Evolutionary conservation across 495 filamentous ascomycete genomes (phyloP).

Genomic region (Daldinia concentrica): DNA sequence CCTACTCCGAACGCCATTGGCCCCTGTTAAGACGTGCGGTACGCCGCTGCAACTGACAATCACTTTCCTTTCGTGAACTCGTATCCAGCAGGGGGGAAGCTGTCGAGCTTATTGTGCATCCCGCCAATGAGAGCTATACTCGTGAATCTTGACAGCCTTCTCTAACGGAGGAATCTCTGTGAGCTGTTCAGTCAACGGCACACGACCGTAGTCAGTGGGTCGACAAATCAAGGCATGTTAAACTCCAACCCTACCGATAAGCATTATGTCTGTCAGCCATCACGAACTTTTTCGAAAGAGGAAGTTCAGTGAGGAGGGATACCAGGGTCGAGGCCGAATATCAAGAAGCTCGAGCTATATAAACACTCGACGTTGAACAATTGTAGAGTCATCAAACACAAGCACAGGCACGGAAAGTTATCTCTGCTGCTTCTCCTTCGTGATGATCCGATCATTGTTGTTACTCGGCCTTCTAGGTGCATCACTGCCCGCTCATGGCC

Average conservation of each 20-base stretch:
- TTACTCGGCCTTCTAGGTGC: constrained; percentile 50
- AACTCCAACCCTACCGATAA: constrained; percentile 33
- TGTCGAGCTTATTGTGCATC: constrained; percentile 34
- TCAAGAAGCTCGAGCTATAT: constrained; percentile 25
- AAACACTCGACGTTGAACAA: constrained; percentile 32
- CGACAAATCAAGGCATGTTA: constrained; percentile 13
- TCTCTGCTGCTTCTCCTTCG: constrained; percentile 24
- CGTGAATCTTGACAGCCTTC: constrained; percentile 17
- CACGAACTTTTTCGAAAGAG: constrained; percentile 42
- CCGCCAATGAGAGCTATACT: constrained; percentile 16
- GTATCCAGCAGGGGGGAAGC: constrained; percentile 35
- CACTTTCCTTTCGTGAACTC: constrained; percentile 43
- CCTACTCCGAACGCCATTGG: constrained; percentile 33
- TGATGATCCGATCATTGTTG: constrained; percentile 46
- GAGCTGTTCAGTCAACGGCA: constrained; percentile 27
- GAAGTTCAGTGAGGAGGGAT: constrained; percentile 35
- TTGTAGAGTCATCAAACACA: constrained; percentile 15
- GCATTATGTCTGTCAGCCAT: constrained; percentile 27
- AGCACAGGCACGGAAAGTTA: constrained; percentile 26
- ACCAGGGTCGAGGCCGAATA: background rate
- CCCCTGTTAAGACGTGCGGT: constrained; percentile 33
- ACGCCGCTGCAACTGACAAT: constrained; percentile 30
- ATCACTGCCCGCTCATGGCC: constrained; percentile 41
- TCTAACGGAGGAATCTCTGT: constrained; percentile 9
- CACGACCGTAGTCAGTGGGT: constrained; percentile 36